Evolutionary conservation across 2,329 filamentous ascomycete genomes (phyloP).

Genomic region (Exophiala sp.): DNA sequence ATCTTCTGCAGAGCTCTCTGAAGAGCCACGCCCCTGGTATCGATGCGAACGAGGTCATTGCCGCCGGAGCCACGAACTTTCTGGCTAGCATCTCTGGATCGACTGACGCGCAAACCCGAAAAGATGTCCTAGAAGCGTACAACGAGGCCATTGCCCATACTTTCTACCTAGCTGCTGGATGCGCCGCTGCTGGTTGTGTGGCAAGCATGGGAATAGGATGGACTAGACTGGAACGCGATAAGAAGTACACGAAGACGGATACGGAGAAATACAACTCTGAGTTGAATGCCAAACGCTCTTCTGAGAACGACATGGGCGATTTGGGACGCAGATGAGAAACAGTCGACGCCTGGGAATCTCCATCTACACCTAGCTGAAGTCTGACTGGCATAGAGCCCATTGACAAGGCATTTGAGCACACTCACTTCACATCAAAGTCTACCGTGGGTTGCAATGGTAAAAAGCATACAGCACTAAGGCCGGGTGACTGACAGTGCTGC

Average conservation of each 20-base stretch:
- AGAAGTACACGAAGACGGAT: neutral
- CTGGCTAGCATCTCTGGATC: slow-evolving; percentile 7
- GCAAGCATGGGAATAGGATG: slow-evolving; percentile 16
- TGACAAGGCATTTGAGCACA: no score
- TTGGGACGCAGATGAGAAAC: no score
- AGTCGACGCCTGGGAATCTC: no score
- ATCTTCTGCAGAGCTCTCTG: slow-evolving; percentile 15
- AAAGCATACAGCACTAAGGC: no score
- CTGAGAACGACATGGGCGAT: no score
- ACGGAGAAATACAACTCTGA: neutral
- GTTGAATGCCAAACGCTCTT: no score
- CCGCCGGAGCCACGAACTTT: slow-evolving; percentile 24
- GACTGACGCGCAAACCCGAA: neutral
- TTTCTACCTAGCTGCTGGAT: slow-evolving; percentile 21
- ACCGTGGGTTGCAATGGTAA: no score
- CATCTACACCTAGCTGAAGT: no score
- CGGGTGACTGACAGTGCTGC: no score
- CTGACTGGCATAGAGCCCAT: no score
- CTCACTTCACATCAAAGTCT: no score
- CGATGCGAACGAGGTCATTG: slow-evolving; percentile 19
- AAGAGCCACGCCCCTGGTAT: slow-evolving; percentile 9
- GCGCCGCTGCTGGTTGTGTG: slow-evolving; percentile 5
- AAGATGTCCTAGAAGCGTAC: slow-evolving; percentile 31
- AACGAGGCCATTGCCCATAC: slow-evolving; percentile 20
- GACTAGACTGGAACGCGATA: slow-evolving; percentile 16